Evolutionary conservation across 768 basidiomycete species (phyloP), one percentile per base, ranked within the genome.

Genomic region (Hemileccinum impolitum): DNA sequence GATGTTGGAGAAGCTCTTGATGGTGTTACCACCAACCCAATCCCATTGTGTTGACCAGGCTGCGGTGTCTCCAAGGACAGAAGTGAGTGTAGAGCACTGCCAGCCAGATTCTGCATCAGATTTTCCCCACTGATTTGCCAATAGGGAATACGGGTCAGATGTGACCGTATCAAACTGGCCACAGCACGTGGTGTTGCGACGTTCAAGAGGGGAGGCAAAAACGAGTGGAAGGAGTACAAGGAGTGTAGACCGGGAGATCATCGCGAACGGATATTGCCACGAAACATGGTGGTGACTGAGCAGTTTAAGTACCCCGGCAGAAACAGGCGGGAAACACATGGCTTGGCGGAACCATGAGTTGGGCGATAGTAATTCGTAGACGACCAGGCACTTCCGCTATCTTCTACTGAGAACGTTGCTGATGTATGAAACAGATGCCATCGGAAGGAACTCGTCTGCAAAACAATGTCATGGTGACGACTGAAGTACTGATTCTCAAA

Each of bases 1-100:
- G 12, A 82, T 68, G 62, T 84, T 80, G 19, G 81, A 72, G 66
- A 74, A 86, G 58, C 79, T 83, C 74, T 84, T 85, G 52, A 86
- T 72, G 18, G 71, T 69, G 18, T 44, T 68, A 7, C 73, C 78
- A 28, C 81, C 81, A 7, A 18, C 48, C 83, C 83, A 85, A 1
- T 50, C 67, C 76, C 78, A 85, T 3, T 59, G 70, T 25, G 74
- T 79, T 61, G 57, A 70, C 83, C 83, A 85, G 0, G 69, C 62
- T 30, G 80, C 51, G 6, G 63, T 74, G 25, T 59, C 69, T 3
- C 72, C 77, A 40, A 63, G 67, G 54, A 76, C 47, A 15, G 73
- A 75, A 1, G 63, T 61, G 54, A 85, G 55, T 18, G 69, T 62
- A 26, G 80, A 72, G 57, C 81, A 82, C 53, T 79, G 75, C 18